Conservation (phyloP, 2,329 filamentous ascomycete genomes). For the Chalara sp. region DNA sequence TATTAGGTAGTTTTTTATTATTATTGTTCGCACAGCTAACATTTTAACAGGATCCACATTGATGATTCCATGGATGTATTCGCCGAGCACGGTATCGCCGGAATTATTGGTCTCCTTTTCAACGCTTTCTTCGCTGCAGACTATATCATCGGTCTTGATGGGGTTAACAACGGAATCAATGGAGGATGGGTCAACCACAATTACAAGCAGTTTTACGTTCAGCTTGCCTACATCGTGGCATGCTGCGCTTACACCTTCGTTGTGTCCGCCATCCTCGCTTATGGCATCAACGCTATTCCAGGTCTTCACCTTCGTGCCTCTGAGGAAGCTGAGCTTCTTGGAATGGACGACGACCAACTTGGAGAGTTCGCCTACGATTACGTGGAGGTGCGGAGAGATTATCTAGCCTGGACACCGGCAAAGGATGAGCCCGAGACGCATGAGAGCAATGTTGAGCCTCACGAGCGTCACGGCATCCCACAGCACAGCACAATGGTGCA, state of each 20-base stretch:
- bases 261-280: constrained; percentile 67
- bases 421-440: constrained; percentile 52
- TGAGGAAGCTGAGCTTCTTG: constrained; percentile 76
- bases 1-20: not conserved
- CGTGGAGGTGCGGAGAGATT: constrained; percentile 81
- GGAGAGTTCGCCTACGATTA: constrained; percentile 89
- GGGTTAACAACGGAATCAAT: constrained; percentile 60
- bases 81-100: constrained; percentile 62
- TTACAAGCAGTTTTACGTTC: constrained; percentile 69
- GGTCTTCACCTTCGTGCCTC: constrained; percentile 74
- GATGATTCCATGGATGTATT: constrained; percentile 69
- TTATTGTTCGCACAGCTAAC: constrained; percentile 6
- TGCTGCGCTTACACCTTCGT: constrained; percentile 63
- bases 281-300: constrained; percentile 66
- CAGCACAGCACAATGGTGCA: constrained; percentile 63
- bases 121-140: constrained; percentile 66
- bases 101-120: constrained; percentile 64
- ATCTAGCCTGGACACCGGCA: constrained; percentile 75
- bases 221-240: constrained; percentile 70
- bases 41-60: constrained; percentile 43
- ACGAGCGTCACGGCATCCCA: constrained; percentile 67
- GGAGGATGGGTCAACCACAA: constrained; percentile 74
- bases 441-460: constrained; percentile 46
- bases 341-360: constrained; percentile 86
- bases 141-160: constrained; percentile 68